Conservation (phyloP, 139 green algal genomes). For the Chlamydomonas sp. region DNA sequence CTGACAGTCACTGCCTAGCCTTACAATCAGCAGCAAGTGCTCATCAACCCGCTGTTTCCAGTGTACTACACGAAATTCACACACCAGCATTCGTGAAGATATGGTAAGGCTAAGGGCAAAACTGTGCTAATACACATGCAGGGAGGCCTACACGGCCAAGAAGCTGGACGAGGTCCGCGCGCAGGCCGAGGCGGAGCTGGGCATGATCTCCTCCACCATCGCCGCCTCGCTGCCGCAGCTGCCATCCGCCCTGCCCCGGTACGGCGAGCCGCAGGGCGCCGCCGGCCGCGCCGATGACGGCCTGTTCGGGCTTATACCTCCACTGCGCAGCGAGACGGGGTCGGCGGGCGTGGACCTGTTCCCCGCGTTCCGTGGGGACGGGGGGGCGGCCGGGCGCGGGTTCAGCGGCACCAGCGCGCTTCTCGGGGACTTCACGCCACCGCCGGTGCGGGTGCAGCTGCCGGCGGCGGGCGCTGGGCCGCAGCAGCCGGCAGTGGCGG, state of each 20-base stretch:
- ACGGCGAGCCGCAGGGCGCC: slow-evolving; percentile 15
- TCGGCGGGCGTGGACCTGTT: slow-evolving; percentile 45
- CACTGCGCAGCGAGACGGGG: slow-evolving; percentile 45
- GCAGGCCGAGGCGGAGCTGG: slow-evolving; percentile 89
- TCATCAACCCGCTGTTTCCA: too few relatives aligned
- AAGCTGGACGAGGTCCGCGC: slow-evolving; percentile 90
- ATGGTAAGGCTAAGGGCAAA: neutral
- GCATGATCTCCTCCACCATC: slow-evolving; percentile 74
- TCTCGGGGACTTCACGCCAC: slow-evolving; percentile 60
- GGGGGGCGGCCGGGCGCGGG: slow-evolving; percentile 8
- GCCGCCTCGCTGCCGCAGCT: slow-evolving; percentile 61
- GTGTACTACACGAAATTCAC: too few relatives aligned
- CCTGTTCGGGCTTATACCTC: slow-evolving; percentile 59
- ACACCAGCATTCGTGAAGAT: too few relatives aligned
- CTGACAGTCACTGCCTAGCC: too few relatives aligned
- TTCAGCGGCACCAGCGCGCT: slow-evolving; percentile 51
- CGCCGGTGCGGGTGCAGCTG: slow-evolving; percentile 10
- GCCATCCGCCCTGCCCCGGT: slow-evolving; percentile 36
- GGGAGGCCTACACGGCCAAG: slow-evolving; percentile 85
- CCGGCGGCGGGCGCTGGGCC: neutral
- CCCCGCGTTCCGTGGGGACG: slow-evolving; percentile 46
- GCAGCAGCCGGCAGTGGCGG: slow-evolving; percentile 9
- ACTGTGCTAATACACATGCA: slow-evolving; percentile 12
- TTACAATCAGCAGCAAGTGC: too few relatives aligned
- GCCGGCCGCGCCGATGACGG: slow-evolving; percentile 37